These are phyloP conservation scores for Colletotrichum incanum DNA, from an alignment of 2,329 filamentous ascomycete species.

Conservation along the genomic window DNA sequence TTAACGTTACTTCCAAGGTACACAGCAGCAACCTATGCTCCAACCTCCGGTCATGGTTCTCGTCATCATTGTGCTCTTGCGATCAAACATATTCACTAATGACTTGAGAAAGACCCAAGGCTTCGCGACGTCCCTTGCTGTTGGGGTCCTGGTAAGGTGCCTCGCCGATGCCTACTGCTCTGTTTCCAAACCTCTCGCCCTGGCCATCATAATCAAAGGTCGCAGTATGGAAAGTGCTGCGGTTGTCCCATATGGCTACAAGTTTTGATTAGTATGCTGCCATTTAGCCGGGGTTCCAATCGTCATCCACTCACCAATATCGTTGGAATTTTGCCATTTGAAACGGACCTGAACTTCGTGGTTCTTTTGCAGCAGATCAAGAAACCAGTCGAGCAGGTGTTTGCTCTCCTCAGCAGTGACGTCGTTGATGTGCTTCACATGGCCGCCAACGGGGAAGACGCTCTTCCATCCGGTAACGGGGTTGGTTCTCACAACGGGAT, in stretches of 20 bases:
- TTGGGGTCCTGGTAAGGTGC: constrained; percentile 68
- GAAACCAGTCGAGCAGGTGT: constrained; percentile 59
- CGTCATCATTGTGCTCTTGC: neutral
- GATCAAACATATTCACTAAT: constrained; percentile 8
- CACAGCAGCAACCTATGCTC: neutral
- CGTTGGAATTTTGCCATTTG: constrained; percentile 61
- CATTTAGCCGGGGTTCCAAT: neutral
- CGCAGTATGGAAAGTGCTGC: constrained; percentile 71
- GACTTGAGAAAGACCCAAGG: constrained; percentile 21
- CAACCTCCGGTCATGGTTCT: neutral
- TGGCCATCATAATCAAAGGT: constrained; percentile 71
- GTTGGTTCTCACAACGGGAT: constrained; percentile 73
- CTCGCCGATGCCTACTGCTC: constrained; percentile 70
- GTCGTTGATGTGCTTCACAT: constrained; percentile 61
- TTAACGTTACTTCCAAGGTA: too few species aligned
- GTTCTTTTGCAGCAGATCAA: constrained; percentile 60
- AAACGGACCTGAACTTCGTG: constrained; percentile 66
- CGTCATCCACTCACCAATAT: constrained; percentile 49
- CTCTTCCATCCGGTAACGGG: constrained; percentile 75
- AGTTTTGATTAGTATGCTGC: neutral
- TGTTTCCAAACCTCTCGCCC: constrained; percentile 66
- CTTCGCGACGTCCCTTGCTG: constrained; percentile 56
- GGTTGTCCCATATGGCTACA: constrained; percentile 73
- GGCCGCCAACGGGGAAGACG: constrained; percentile 59
- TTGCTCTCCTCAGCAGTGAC: constrained; percentile 60